phyloP scores from a whole-genome alignment of 2,329 filamentous ascomycete genomes.

The Epichloe coenophiala region DNA sequence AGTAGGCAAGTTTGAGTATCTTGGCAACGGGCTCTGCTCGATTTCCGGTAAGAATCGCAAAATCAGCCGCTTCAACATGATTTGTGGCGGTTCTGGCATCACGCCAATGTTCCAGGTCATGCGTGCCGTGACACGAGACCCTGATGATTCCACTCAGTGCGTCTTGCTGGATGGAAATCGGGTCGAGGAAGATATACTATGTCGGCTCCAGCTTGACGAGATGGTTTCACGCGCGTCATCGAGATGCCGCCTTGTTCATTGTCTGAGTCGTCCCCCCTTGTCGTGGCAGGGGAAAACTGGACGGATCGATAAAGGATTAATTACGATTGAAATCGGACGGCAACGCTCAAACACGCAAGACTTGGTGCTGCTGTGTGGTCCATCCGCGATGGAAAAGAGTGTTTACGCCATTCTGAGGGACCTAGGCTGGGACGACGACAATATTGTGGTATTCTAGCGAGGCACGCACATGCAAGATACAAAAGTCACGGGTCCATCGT shows the following conservation, averaged over 20 bases:
- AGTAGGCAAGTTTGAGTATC: constrained; percentile 72
- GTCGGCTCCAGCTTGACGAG: constrained; percentile 55
- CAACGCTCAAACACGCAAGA: constrained; percentile 29
- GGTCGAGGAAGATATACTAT: constrained; percentile 68
- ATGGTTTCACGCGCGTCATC: constrained; percentile 40
- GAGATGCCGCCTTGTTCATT: constrained; percentile 53
- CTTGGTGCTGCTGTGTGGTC: constrained; percentile 70
- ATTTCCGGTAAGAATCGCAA: constrained; percentile 42
- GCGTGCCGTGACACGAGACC: constrained; percentile 55
- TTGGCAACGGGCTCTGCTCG: constrained; percentile 49
- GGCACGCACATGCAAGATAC: not conserved
- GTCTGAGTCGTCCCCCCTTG: constrained; percentile 50
- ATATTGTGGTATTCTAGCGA: constrained; percentile 16
- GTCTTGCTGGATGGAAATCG: constrained; percentile 70
- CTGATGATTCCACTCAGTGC: constrained; percentile 51
- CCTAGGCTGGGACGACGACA: constrained; percentile 46
- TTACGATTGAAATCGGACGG: constrained; percentile 43
- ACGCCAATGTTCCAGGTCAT: constrained; percentile 85
- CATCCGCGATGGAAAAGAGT: constrained; percentile 57
- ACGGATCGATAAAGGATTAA: constrained; percentile 47
- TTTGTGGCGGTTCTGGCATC: constrained; percentile 78
- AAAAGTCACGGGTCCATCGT: no score
- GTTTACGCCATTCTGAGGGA: constrained; percentile 37
- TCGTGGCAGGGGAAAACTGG: constrained; percentile 58
- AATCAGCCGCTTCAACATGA: constrained; percentile 66